Conservation (phyloP, 2,329 filamentous ascomycete species). For the Emergomyces orientalis region DNA sequence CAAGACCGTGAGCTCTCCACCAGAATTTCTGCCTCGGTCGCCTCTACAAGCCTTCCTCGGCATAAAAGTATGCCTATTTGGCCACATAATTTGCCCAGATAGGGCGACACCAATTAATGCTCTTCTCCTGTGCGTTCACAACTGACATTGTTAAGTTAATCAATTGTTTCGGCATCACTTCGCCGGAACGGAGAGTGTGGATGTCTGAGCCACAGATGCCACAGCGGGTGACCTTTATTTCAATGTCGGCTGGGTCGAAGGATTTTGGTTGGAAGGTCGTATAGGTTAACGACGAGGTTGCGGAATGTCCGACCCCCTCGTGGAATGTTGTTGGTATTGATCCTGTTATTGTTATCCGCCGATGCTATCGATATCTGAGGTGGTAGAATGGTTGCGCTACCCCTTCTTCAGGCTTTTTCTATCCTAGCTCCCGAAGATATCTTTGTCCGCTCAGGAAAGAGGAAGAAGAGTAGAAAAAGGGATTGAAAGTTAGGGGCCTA, state of each 20-base stretch:
- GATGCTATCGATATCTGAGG: too few relatives aligned
- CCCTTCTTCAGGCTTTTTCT: too few relatives aligned
- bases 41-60: neutral
- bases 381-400: too few relatives aligned
- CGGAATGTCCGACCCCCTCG: too few relatives aligned
- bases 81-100: neutral
- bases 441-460: too few relatives aligned
- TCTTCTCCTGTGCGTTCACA: neutral
- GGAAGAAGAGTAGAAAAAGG: too few relatives aligned
- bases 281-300: too few relatives aligned
- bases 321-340: too few relatives aligned
- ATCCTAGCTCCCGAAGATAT: too few relatives aligned
- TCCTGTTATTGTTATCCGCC: too few relatives aligned
- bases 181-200: neutral
- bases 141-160: neutral
- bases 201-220: neutral
- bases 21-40: neutral
- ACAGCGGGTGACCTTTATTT: neutral
- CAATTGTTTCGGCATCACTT: neutral
- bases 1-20: too few relatives aligned
- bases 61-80: neutral
- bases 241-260: neutral
- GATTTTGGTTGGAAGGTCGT: neutral
- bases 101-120: neutral
- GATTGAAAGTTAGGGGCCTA: constrained; percentile 37